A percentile compares a stretch with the other conserved stretches of the same genome.
phyloP scores from a whole-genome alignment of 2,329 filamentous ascomycete genomes.

The Ambrosiella cleistominuta region DNA sequence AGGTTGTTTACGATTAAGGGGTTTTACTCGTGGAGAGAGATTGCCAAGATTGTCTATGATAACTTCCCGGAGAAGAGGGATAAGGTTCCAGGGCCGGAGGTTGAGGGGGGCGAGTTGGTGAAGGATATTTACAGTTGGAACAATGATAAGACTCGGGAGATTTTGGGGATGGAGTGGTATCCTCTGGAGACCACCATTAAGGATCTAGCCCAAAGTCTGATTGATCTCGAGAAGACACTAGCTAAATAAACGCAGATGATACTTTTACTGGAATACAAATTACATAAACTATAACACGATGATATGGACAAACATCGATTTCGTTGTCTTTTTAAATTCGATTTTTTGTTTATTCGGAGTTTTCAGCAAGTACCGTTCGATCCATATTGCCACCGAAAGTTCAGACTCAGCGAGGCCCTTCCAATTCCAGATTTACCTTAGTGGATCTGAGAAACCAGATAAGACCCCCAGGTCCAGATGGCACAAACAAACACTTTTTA shows the following conservation, averaged over 20 bases:
- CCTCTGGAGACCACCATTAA: constrained; percentile 39
- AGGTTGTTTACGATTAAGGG: constrained; percentile 33
- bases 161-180: constrained; percentile 46
- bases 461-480: too few species aligned
- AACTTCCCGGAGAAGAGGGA: constrained; percentile 34
- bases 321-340: too few species aligned
- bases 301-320: too few species aligned
- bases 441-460: too few species aligned
- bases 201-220: constrained; percentile 6
- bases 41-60: constrained; percentile 27
- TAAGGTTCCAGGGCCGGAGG: constrained; percentile 27
- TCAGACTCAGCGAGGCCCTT: too few species aligned
- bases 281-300: too few species aligned
- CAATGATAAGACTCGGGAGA: constrained; percentile 38
- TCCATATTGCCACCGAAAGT: too few species aligned
- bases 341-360: too few species aligned
- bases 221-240: constrained; percentile 7
- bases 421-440: too few species aligned
- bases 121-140: constrained; percentile 34
- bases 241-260: background rate
- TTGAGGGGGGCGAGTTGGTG: constrained; percentile 26
- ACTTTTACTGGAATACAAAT: too few species aligned
- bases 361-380: too few species aligned
- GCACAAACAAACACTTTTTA: too few species aligned
- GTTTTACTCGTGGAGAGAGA: constrained; percentile 28